These are phyloP conservation scores for Phytophthora tentaculata DNA, from an alignment of 352 stramenopile genomes.

Conservation along the genomic window DNA sequence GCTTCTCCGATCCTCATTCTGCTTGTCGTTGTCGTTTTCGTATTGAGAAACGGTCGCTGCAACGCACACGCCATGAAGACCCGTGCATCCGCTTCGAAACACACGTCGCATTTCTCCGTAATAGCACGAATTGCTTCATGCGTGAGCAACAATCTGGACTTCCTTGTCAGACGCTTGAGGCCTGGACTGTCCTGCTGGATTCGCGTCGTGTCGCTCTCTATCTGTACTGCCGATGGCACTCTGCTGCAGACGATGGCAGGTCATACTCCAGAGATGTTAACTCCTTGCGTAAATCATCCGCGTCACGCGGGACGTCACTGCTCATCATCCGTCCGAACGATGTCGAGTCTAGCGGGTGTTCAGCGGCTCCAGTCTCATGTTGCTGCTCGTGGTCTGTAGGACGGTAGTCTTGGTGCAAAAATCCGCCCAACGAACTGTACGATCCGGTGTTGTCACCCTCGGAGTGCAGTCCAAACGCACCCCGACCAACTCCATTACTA, in stretches of 20 bases:
- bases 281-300: constrained; percentile 35
- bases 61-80: constrained; percentile 16
- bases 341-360: constrained; percentile 55
- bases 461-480: constrained; percentile 44
- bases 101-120: constrained; percentile 2
- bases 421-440: constrained; percentile 69
- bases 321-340: constrained; percentile 52
- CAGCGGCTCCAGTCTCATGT: constrained; percentile 20
- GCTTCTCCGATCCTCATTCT: constrained; percentile 27
- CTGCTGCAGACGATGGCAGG: constrained; percentile 43
- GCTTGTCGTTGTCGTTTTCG: constrained; percentile 26
- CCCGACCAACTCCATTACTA: constrained; percentile 24
- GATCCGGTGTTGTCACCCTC: constrained; percentile 28
- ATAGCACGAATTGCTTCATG: constrained; percentile 5
- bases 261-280: constrained; percentile 39
- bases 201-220: constrained; percentile 30
- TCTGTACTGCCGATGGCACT: constrained; percentile 52
- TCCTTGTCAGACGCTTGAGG: constrained; percentile 15
- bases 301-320: constrained; percentile 30
- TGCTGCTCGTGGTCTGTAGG: constrained; percentile 42
- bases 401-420: constrained; percentile 65
- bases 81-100: neutral
- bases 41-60: constrained; percentile 19
- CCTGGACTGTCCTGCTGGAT: constrained; percentile 26
- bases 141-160: constrained; percentile 22